Conservation (phyloP, 1,284 basidiomycete species). For the Ceratobasidium sp. region DNA sequence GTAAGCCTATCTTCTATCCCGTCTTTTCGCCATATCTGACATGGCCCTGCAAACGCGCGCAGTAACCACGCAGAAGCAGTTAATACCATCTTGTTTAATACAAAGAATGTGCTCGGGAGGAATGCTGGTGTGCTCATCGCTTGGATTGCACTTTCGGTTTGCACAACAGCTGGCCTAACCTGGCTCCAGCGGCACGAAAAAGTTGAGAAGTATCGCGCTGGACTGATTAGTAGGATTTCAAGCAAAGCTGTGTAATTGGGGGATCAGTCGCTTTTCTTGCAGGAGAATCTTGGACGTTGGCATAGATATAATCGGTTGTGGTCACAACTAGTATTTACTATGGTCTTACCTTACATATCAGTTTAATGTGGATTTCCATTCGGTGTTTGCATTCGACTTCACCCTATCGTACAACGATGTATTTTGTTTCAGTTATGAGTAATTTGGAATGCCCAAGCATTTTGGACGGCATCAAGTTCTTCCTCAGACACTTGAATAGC, state of each 20-base stretch:
- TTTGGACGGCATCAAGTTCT: slow-evolving; percentile 55
- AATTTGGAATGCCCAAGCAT: slow-evolving; percentile 63
- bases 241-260: slow-evolving; percentile 4
- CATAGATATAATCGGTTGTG: too few species aligned
- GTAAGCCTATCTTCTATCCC: background rate
- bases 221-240: slow-evolving; percentile 15
- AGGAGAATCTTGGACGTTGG: too few species aligned
- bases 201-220: slow-evolving; percentile 34
- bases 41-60: too few species aligned
- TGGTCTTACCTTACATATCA: background rate
- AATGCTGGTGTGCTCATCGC: slow-evolving; percentile 65
- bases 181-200: slow-evolving; percentile 53
- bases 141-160: slow-evolving; percentile 61
- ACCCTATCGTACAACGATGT: slow-evolving; percentile 47
- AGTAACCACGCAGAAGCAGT: slow-evolving; percentile 35
- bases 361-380: background rate
- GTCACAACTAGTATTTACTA: too few species aligned
- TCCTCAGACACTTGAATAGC: slow-evolving; percentile 56
- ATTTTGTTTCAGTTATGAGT: slow-evolving; percentile 48
- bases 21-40: background rate
- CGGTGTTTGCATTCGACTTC: background rate
- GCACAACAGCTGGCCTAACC: slow-evolving; percentile 61
- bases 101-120: slow-evolving; percentile 60
- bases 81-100: slow-evolving; percentile 66
- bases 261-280: background rate